Conservation (phyloP, 2,329 filamentous ascomycete species). For the Fonsecaea pedrosoi region DNA sequence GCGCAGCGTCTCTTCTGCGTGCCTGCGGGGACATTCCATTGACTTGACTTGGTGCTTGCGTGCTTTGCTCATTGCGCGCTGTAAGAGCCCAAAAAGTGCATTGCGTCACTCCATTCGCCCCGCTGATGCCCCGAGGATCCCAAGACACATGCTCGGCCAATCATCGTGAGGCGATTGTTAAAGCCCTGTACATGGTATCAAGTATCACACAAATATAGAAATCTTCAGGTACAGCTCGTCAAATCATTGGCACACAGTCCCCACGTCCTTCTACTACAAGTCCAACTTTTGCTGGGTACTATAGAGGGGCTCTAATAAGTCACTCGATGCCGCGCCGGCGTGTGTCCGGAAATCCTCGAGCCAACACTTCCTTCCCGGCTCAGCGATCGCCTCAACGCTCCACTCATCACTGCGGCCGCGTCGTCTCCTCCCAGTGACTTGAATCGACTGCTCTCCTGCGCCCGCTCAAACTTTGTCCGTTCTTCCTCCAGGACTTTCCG, state of each 20-base stretch:
- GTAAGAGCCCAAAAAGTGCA: background rate
- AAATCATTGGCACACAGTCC: background rate
- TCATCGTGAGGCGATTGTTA: background rate
- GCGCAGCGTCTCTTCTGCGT: slow-evolving; percentile 2
- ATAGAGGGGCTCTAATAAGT: slow-evolving; percentile 19
- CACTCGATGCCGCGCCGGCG: slow-evolving; percentile 25
- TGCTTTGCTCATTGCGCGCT: background rate
- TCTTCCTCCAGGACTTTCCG: slow-evolving; percentile 63
- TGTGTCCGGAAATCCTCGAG: slow-evolving; percentile 30
- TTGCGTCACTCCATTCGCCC: background rate
- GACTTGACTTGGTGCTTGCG: background rate
- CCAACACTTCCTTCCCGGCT: slow-evolving; percentile 35
- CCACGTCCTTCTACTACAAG: background rate
- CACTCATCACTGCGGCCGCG: slow-evolving; percentile 32
- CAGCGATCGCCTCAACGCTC: slow-evolving; percentile 27
- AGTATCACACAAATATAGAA: background rate
- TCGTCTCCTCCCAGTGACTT: slow-evolving; percentile 19
- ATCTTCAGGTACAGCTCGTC: background rate
- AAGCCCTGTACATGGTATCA: background rate
- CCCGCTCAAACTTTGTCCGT: slow-evolving; percentile 46
- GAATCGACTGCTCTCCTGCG: slow-evolving; percentile 47
- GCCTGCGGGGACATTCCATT: slow-evolving; percentile 3
- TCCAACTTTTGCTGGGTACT: background rate
- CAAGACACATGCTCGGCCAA: background rate
- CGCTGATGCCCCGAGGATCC: background rate